Evolutionary conservation across 108 stramenopile species (phyloP), one percentile per base, ranked within the genome.

Genomic region (Bacterosira constricta): DNA sequence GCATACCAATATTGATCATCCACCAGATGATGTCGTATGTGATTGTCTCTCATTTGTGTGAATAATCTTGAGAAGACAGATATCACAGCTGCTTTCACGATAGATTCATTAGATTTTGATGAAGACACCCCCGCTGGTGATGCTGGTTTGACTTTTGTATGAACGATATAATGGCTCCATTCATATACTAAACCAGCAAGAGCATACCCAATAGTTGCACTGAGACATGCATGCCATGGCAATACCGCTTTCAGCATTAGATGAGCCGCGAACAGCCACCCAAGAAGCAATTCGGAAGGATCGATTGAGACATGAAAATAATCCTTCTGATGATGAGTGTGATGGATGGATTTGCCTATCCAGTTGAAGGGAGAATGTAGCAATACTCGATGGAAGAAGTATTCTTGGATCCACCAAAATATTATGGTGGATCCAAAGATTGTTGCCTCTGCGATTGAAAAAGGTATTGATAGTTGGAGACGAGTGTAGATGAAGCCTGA

Each of bases 161-260:
- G 89, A 6, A 87, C 89, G 42, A 90, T 87, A 66, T 84, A 87
- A 54, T 90, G 89, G 23, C 83, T 66, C 85, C 85, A 90, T 74
- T 90, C 89, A 44, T 90, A 87, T 26, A 82, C 71, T 8, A 90
- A 59, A 0, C 86, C 89, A 3, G 89, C 85, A 34, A 62, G 10
- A 7, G 80, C 71, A 53, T 90, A 90, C 13, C 85, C 89, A 18
- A 87, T 34, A 0, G 89, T 83, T 11, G 89, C 83, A 39, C 65
- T 61, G 1, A 87, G 54, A 32, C 85, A 83, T 0, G 84, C 38
- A 29, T 83, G 83, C 49, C 76, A 68, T 12, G 86, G 86, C 35
- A 90, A 57, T 12, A 75, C 17, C 2, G 21, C 36, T 34, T 68
- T 81, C 20, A 90, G 51, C 0, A 72, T 23, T 0, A 86, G 12